Conservation (phyloP, 768 basidiomycete genomes). For the Lentinula sp. region DNA sequence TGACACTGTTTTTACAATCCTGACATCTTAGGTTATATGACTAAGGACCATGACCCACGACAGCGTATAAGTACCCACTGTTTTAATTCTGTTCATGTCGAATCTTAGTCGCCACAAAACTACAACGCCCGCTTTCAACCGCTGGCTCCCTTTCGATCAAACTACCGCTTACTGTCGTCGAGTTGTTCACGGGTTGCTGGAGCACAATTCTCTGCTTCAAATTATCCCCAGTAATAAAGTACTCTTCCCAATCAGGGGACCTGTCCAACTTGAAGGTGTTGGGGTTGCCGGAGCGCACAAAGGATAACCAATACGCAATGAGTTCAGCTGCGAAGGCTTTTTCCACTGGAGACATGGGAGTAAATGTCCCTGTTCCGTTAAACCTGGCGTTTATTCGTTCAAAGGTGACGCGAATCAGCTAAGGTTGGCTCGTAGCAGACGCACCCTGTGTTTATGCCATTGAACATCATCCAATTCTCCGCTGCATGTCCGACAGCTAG, state of each 20-base stretch:
- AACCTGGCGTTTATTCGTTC: conserved; percentile 20
- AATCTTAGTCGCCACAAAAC: conserved; percentile 27
- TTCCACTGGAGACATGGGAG: conserved; percentile 37
- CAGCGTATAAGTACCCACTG: neutral
- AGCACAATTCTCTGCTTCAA: conserved; percentile 35
- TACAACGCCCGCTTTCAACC: conserved; percentile 31
- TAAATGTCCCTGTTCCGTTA: conserved; percentile 50
- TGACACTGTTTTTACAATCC: neutral
- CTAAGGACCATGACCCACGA: neutral
- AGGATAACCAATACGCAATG: conserved; percentile 63
- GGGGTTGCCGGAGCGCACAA: conserved; percentile 50
- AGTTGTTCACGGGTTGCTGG: conserved; percentile 26
- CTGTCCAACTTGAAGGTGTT: conserved; percentile 47
- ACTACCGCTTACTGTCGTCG: conserved; percentile 30
- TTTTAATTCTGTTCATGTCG: conserved; percentile 27
- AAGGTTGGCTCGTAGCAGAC: neutral
- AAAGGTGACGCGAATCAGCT: conserved; percentile 7
- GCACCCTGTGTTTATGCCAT: conserved; percentile 55
- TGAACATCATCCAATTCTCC: conserved; percentile 68
- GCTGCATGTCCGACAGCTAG: conserved; percentile 41
- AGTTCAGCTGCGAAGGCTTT: conserved; percentile 50
- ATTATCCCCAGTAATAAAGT: conserved; percentile 13
- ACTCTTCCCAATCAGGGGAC: conserved; percentile 46
- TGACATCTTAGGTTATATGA: neutral
- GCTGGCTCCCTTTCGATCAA: conserved; percentile 31